Evolutionary conservation across 495 filamentous ascomycete species (phyloP).

Genomic region (Aspergillus leporis): DNA sequence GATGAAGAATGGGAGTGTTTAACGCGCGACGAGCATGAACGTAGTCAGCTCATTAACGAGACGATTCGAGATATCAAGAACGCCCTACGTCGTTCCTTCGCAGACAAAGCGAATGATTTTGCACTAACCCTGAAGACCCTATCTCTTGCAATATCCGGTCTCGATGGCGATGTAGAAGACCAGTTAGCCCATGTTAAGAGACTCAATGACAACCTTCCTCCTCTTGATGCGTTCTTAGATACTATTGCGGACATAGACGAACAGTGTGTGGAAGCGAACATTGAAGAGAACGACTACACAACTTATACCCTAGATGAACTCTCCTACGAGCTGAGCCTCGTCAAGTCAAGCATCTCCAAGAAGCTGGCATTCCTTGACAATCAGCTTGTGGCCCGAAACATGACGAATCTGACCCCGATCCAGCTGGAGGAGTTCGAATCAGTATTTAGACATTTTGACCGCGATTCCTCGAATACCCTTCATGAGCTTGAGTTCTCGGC

Average conservation of each 20-base stretch:
- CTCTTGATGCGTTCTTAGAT: conserved; percentile 82
- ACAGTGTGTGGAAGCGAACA: conserved; percentile 94
- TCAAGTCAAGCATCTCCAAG: conserved; percentile 86
- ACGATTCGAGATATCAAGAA: conserved; percentile 99
- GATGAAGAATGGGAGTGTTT: conserved; percentile 80
- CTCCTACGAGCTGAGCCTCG: conserved; percentile 87
- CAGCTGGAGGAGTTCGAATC: conserved; percentile 98
- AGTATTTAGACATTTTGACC: conserved; percentile 96
- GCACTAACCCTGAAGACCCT: conserved; percentile 91
- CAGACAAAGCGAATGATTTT: conserved; percentile 96
- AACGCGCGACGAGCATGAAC: conserved; percentile 76
- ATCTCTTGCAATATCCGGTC: conserved; percentile 85
- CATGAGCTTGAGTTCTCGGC: conserved; percentile 94
- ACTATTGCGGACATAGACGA: conserved; percentile 78
- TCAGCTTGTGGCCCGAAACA: conserved; percentile 92
- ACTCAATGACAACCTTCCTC: conserved; percentile 77
- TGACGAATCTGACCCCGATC: conserved; percentile 98
- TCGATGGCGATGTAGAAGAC: conserved; percentile 95
- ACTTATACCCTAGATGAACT: conserved; percentile 97
- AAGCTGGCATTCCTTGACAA: conserved; percentile 97
- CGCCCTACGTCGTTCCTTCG: conserved; percentile 83
- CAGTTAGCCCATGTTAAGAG: conserved; percentile 82
- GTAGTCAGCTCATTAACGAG: conserved; percentile 93
- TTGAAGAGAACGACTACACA: conserved; percentile 98
- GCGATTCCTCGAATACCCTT: conserved; percentile 87